Conservation (phyloP, 306 rosid genomes). For the Vigna angularis region DNA sequence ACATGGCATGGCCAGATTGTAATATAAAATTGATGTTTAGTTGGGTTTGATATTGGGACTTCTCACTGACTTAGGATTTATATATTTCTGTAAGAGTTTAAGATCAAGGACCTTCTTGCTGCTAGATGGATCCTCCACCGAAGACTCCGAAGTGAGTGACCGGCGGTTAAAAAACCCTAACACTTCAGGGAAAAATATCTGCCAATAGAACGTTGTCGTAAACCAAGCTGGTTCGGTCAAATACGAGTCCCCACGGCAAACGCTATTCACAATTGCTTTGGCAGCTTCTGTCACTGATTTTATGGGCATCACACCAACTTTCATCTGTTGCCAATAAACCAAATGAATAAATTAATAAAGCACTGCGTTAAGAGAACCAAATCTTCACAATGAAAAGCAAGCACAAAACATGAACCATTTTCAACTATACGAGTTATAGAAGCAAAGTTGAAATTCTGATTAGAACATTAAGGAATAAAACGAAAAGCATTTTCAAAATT, state of each 20-base stretch:
- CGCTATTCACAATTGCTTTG: constrained; percentile 59
- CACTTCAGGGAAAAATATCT: constrained; percentile 55
- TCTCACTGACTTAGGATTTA: constrained; percentile 51
- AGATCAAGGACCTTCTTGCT: constrained; percentile 63
- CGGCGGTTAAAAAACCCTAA: constrained; percentile 48
- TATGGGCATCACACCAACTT: constrained; percentile 53
- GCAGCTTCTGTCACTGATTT: constrained; percentile 53
- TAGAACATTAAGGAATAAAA: neutral
- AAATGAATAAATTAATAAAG: neutral
- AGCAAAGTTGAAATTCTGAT: neutral
- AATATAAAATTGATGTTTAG: neutral
- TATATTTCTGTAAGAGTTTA: constrained; percentile 47
- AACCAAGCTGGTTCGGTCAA: constrained; percentile 65
- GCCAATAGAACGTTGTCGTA: constrained; percentile 52
- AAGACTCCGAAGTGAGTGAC: constrained; percentile 43
- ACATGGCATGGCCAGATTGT: neutral
- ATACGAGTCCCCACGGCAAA: constrained; percentile 59
- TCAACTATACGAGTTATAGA: neutral
- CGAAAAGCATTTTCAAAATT: neutral
- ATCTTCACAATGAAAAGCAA: neutral
- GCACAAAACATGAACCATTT: neutral
- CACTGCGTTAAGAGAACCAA: neutral
- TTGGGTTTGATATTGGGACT: constrained; percentile 45
- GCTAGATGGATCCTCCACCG: constrained; percentile 53
- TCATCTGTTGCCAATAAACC: constrained; percentile 42